phyloP scores from a whole-genome alignment of 352 stramenopile species.

The Phytophthora citricola region DNA sequence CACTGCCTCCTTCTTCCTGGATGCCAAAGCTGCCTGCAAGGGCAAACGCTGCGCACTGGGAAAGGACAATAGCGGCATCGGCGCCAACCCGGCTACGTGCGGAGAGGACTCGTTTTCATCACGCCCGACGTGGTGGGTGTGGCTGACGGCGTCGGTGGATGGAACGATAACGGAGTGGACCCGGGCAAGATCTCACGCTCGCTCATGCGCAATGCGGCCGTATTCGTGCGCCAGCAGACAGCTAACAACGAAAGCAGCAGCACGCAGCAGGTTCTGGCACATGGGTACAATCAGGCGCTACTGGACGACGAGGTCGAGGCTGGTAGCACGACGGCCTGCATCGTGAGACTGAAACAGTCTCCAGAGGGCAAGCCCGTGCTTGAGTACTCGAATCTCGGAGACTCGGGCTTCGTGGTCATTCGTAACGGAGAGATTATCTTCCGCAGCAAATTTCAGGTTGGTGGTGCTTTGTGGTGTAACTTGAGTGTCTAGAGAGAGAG shows the following conservation, averaged over 20 bases:
- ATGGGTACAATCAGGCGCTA: conserved; percentile 68
- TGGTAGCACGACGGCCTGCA: conserved; percentile 79
- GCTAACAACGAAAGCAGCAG: conserved; percentile 39
- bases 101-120: conserved; percentile 85
- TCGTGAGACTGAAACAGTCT: conserved; percentile 68
- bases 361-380: conserved; percentile 53
- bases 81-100: conserved; percentile 55
- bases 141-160: conserved; percentile 77
- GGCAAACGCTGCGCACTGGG: conserved; percentile 68
- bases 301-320: conserved; percentile 76
- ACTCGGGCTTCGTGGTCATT: conserved; percentile 82
- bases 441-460: conserved; percentile 76
- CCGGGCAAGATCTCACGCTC: conserved; percentile 78
- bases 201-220: conserved; percentile 71
- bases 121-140: conserved; percentile 69
- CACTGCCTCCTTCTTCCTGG: conserved; percentile 67
- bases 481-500: neutral
- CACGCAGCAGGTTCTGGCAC: conserved; percentile 60
- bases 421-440: conserved; percentile 68
- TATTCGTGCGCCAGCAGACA: conserved; percentile 51
- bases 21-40: conserved; percentile 76
- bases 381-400: conserved; percentile 83
- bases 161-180: conserved; percentile 86
- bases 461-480: neutral
- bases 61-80: conserved; percentile 54